Percentiles rank a stretch among this genome's conserved stretches.
phyloP scores from a whole-genome alignment of 1,139 yeast genomes.

The Geotrichum cucujoidarum region DNA sequence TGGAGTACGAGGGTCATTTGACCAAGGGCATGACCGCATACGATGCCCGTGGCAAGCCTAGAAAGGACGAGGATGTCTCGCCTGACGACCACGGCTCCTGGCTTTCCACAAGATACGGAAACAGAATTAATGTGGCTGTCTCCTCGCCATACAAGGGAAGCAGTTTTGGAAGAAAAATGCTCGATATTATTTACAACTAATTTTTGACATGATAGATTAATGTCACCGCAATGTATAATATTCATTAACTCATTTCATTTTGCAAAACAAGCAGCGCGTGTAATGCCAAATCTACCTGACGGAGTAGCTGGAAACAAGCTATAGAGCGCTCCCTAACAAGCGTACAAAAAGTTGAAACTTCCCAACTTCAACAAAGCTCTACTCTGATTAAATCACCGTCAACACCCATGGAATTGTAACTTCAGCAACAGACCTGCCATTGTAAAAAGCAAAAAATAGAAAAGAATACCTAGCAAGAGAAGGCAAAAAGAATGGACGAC shows the following conservation, averaged over 20 bases:
- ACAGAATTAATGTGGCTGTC: conserved; percentile 30
- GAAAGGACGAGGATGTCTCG: conserved; percentile 21
- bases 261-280: no score
- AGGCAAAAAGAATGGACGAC: conserved; percentile 10
- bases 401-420: no score
- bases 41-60: conserved; percentile 37
- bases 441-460: not conserved
- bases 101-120: conserved; percentile 31
- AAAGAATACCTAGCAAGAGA: not conserved
- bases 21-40: conserved; percentile 37
- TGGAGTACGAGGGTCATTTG: conserved; percentile 39
- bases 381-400: no score
- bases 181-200: not conserved
- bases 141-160: conserved; percentile 26
- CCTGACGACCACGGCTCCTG: conserved; percentile 30
- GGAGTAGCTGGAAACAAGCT: no score
- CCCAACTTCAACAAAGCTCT: no score
- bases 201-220: no score
- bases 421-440: not conserved
- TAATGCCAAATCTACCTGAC: no score
- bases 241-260: no score
- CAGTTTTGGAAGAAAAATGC: conserved; percentile 4
- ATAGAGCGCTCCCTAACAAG: no score
- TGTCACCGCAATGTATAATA: no score
- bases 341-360: no score